Evolutionary conservation across 1,284 basidiomycete genomes (phyloP).

Genomic region (Grifola frondosa): DNA sequence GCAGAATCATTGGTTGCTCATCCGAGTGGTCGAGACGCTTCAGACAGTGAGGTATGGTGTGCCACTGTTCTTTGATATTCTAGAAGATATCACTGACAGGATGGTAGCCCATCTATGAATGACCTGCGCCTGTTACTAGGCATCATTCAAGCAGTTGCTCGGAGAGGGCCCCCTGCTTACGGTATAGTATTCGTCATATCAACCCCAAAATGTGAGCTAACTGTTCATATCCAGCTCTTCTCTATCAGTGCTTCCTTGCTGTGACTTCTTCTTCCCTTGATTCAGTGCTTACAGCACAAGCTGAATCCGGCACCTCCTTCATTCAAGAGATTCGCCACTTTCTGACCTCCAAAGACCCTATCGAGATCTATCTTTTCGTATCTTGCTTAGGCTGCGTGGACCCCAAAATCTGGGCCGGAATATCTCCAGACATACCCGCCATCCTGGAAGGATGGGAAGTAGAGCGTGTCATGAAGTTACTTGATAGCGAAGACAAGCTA

Average conservation of each 20-base stretch:
- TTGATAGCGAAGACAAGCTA: constrained; percentile 57
- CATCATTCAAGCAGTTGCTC: constrained; percentile 33
- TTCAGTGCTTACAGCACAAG: constrained; percentile 30
- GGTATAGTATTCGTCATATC: constrained; percentile 9
- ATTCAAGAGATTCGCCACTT: constrained; percentile 53
- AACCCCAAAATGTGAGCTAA: background rate
- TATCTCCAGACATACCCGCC: constrained; percentile 43
- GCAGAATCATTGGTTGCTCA: constrained; percentile 10
- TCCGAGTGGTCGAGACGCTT: constrained; percentile 11
- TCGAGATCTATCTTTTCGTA: constrained; percentile 65
- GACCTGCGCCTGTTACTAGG: constrained; percentile 39
- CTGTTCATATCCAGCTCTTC: constrained; percentile 16
- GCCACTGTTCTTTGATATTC: no score
- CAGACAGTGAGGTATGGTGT: no score
- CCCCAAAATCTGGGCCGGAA: constrained; percentile 66
- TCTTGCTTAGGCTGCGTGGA: constrained; percentile 59
- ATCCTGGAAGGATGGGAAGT: constrained; percentile 69
- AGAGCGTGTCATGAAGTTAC: constrained; percentile 60
- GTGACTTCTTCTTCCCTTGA: constrained; percentile 36
- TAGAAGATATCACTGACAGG: background rate
- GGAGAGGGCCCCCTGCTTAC: constrained; percentile 5
- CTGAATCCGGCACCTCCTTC: constrained; percentile 32
- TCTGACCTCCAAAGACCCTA: constrained; percentile 52
- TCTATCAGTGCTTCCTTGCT: constrained; percentile 47
- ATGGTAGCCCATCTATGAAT: constrained; percentile 26